Evolutionary conservation across 805 yeast species (phyloP).

Genomic region (Barnettozyma vustinii): DNA sequence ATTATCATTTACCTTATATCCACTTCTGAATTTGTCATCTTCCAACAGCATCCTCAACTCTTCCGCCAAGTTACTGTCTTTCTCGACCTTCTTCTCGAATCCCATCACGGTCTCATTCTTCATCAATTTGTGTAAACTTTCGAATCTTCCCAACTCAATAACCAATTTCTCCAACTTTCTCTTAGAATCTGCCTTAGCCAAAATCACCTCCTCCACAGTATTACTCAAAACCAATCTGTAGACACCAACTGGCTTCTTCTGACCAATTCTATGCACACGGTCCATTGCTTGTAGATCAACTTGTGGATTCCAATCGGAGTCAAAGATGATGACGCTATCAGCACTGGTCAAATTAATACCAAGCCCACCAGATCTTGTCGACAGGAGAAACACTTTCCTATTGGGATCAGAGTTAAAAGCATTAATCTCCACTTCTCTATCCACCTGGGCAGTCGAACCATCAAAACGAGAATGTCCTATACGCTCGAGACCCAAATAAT

Average conservation of each 20-base stretch:
- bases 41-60: slow-evolving; percentile 38
- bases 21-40: slow-evolving; percentile 35
- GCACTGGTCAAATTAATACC: slow-evolving; percentile 86
- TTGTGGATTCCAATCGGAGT: slow-evolving; percentile 97
- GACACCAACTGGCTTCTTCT: slow-evolving; percentile 73
- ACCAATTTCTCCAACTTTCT: slow-evolving; percentile 73
- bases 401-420: slow-evolving; percentile 34
- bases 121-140: slow-evolving; percentile 35
- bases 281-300: slow-evolving; percentile 96
- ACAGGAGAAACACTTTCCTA: slow-evolving; percentile 58
- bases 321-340: slow-evolving; percentile 85
- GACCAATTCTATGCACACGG: slow-evolving; percentile 92
- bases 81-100: slow-evolving; percentile 16
- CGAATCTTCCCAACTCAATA: slow-evolving; percentile 59
- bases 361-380: slow-evolving; percentile 93
- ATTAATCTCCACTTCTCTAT: slow-evolving; percentile 59
- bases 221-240: slow-evolving; percentile 72
- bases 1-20: slow-evolving; percentile 23
- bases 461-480: slow-evolving; percentile 59
- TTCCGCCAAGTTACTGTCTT: slow-evolving; percentile 30
- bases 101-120: slow-evolving; percentile 25
- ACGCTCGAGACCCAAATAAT: slow-evolving; percentile 53
- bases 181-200: slow-evolving; percentile 76
- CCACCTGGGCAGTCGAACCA: slow-evolving; percentile 64
- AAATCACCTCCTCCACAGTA: slow-evolving; percentile 78